Conservation (phyloP, 345 rosid genomes). For the Ricinus communis region DNA sequence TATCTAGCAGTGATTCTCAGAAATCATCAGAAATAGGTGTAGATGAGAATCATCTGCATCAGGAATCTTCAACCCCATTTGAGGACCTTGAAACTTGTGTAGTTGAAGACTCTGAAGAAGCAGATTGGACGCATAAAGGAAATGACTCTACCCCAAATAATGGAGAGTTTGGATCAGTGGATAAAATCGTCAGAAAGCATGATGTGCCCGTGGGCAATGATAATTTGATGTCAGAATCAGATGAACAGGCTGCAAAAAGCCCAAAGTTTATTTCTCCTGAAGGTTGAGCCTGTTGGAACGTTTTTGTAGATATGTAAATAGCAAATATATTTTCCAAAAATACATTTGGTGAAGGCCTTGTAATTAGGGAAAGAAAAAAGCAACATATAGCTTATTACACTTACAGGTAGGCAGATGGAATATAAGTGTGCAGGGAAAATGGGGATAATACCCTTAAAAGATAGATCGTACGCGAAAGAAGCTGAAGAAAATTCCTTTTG, state of each 20-base stretch:
- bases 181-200: slow-evolving; percentile 1
- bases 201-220: neutral
- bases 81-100: slow-evolving; percentile 15
- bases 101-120: slow-evolving; percentile 36
- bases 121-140: slow-evolving; percentile 5
- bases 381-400: neutral
- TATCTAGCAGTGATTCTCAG: slow-evolving; percentile 24
- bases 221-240: slow-evolving; percentile 13
- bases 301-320: neutral
- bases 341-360: neutral
- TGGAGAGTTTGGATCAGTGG: neutral
- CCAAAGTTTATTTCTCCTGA: neutral
- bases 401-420: neutral
- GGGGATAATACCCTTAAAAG: neutral
- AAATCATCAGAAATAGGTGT: slow-evolving; percentile 17
- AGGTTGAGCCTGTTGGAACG: neutral
- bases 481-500: neutral
- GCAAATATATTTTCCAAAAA: neutral
- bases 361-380: neutral
- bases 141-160: neutral
- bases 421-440: neutral
- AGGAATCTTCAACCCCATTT: slow-evolving; percentile 7
- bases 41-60: slow-evolving; percentile 16
- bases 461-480: neutral
- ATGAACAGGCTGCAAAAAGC: slow-evolving; percentile 13